These are phyloP conservation scores for Paspalum vaginatum DNA, from an alignment of 176 grass and related monocot species.

Conservation along the genomic window DNA sequence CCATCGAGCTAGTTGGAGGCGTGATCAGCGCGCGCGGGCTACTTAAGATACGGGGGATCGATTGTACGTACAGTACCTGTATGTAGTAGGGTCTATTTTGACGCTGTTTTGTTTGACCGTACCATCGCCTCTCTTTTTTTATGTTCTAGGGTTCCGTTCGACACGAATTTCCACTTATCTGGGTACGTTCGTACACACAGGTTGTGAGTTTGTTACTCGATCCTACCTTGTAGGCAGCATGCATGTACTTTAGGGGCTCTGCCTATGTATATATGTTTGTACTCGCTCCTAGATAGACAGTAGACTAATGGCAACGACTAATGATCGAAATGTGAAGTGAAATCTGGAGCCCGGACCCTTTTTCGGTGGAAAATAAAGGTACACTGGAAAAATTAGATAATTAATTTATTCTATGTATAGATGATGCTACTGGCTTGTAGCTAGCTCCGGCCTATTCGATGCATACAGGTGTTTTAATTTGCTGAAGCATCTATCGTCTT, in stretches of 20 bases:
- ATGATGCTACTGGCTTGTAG: too few relatives aligned
- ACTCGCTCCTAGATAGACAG: not conserved
- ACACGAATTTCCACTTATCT: slow-evolving; percentile 17
- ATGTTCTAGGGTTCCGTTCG: not conserved
- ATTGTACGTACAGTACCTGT: slow-evolving; percentile 2
- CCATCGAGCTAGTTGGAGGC: not conserved
- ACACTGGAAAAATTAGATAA: not conserved
- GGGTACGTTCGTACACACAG: not conserved
- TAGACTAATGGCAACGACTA: not conserved
- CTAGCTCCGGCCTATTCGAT: too few relatives aligned
- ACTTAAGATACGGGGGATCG: not conserved
- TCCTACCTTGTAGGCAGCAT: not conserved
- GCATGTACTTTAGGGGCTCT: slow-evolving; percentile 7
- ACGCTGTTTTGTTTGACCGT: too few relatives aligned
- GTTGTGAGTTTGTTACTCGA: not conserved
- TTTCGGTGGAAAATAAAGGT: not conserved
- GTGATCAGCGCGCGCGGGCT: not conserved
- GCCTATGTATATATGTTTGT: not conserved
- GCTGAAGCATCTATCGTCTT: not conserved
- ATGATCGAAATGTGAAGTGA: not conserved
- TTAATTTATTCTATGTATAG: not conserved
- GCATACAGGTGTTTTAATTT: not conserved
- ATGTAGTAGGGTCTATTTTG: too few relatives aligned
- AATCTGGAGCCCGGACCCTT: not conserved
- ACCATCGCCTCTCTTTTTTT: too few relatives aligned